phyloP scores from a whole-genome alignment of 768 basidiomycete species.

The Coprinopsis sp. region DNA sequence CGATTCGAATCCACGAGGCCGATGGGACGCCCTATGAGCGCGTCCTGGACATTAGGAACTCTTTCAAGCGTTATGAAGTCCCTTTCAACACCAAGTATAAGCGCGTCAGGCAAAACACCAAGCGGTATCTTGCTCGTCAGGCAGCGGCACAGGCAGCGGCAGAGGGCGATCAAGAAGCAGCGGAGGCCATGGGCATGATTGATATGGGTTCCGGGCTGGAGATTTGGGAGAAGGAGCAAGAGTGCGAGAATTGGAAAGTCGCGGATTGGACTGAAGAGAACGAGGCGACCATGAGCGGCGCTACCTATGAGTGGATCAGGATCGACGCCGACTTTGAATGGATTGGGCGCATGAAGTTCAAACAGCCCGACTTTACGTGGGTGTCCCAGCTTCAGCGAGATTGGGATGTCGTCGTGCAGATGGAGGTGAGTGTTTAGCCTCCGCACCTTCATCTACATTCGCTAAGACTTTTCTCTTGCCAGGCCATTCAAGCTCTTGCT shows the following conservation, averaged over 20 bases:
- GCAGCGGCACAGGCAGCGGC: conserved; percentile 91
- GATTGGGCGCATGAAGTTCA: conserved; percentile 87
- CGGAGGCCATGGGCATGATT: conserved; percentile 89
- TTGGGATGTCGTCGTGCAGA: conserved; percentile 92
- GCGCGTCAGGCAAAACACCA: conserved; percentile 91
- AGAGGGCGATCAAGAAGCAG: conserved; percentile 87
- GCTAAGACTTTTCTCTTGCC: conserved; percentile 6
- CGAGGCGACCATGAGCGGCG: conserved; percentile 87
- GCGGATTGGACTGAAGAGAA: conserved; percentile 98
- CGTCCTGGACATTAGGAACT: conserved; percentile 82
- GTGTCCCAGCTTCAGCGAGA: conserved; percentile 93
- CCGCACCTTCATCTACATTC: conserved; percentile 1
- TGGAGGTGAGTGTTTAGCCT: conserved; percentile 64
- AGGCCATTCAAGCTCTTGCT: conserved; percentile 90
- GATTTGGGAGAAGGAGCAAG: conserved; percentile 94
- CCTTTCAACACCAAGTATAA: conserved; percentile 99
- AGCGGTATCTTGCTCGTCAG: conserved; percentile 91
- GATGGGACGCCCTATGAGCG: conserved; percentile 99
- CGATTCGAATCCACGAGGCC: conserved; percentile 97
- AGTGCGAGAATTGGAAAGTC: conserved; percentile 92
- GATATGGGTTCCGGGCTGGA: conserved; percentile 93
- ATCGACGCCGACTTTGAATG: conserved; percentile 99
- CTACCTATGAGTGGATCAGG: conserved; percentile 98
- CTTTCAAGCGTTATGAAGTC: conserved; percentile 93
- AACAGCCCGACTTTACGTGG: conserved; percentile 99